Percentiles rank a stretch among this genome's conserved stretches.
phyloP scores from a whole-genome alignment of 179 eudicot species.

The Spergularia azorica region DNA sequence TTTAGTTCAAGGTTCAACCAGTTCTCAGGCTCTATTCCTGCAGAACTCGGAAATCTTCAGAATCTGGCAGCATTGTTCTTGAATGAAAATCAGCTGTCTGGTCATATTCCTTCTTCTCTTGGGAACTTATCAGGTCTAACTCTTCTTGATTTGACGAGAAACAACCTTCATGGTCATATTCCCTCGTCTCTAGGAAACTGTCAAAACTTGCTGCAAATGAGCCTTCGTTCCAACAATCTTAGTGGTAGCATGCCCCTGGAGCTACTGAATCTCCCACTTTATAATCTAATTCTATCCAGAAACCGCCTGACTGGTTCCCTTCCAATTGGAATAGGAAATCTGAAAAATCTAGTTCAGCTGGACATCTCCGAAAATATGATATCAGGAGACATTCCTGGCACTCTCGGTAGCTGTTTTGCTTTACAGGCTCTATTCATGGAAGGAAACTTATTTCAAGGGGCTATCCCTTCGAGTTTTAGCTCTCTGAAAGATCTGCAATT shows the following conservation, averaged over 20 bases:
- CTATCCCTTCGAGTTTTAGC: conserved; percentile 5
- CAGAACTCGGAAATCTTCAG: conserved; percentile 13
- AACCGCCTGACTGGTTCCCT: conserved; percentile 24
- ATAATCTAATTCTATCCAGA: not conserved
- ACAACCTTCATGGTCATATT: conserved; percentile 9
- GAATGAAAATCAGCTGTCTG: conserved; percentile 13
- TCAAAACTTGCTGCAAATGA: not conserved
- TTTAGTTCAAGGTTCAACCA: conserved; percentile 16
- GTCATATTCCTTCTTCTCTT: conserved; percentile 21
- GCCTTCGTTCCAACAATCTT: conserved; percentile 18
- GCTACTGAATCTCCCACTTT: not conserved
- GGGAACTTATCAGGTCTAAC: conserved; percentile 23
- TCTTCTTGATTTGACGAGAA: conserved; percentile 12
- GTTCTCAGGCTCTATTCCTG: conserved; percentile 19
- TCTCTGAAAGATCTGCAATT: conserved; percentile 10
- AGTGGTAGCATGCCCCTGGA: conserved; percentile 8
- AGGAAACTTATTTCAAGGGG: conserved; percentile 15
- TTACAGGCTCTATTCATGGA: not conserved
- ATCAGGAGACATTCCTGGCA: conserved; percentile 21
- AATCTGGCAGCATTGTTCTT: not conserved
- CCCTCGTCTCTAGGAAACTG: conserved; percentile 23
- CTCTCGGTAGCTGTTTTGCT: conserved; percentile 9
- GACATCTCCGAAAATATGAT: conserved; percentile 28
- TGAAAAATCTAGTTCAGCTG: conserved; percentile 1
- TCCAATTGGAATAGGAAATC: conserved; percentile 9